Evolutionary conservation across 2,329 filamentous ascomycete genomes (phyloP).

Genomic region (Mariannaea elegans): DNA sequence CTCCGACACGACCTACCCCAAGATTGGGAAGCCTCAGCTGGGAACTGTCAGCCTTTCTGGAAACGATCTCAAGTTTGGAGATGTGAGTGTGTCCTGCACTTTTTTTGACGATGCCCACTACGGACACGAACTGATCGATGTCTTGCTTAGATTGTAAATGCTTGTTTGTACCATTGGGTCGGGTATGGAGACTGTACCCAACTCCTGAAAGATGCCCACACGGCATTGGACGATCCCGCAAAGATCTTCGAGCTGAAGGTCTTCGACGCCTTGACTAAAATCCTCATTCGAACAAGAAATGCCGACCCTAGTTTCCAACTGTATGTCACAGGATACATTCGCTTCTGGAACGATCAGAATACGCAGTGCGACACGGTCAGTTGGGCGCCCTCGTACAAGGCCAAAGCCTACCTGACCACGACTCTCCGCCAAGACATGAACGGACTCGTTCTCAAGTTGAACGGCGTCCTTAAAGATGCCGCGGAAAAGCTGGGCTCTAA

Average conservation of each 20-base stretch:
- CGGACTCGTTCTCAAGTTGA: not conserved
- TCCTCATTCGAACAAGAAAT: not conserved
- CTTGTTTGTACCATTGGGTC: not conserved
- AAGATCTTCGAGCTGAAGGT: not conserved
- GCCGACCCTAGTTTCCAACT: too few relatives aligned
- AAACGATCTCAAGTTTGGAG: not conserved
- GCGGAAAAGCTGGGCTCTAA: not conserved
- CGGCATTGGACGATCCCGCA: not conserved
- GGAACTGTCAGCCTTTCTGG: not conserved
- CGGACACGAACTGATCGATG: too few relatives aligned
- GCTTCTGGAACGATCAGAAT: not conserved
- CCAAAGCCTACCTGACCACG: not conserved
- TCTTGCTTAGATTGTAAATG: not conserved
- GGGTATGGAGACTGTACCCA: not conserved
- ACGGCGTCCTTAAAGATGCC: not conserved
- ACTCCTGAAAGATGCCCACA: not conserved
- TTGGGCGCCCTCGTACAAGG: not conserved
- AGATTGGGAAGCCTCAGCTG: not conserved
- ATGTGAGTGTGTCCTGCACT: not conserved
- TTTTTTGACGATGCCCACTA: not conserved
- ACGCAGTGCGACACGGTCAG: not conserved
- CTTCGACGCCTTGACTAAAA: not conserved
- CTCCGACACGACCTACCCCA: not conserved
- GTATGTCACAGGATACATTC: too few relatives aligned
- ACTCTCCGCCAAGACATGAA: not conserved